phyloP scores from a whole-genome alignment of 2,329 filamentous ascomycete species.

The Ceratocystis destructans region DNA sequence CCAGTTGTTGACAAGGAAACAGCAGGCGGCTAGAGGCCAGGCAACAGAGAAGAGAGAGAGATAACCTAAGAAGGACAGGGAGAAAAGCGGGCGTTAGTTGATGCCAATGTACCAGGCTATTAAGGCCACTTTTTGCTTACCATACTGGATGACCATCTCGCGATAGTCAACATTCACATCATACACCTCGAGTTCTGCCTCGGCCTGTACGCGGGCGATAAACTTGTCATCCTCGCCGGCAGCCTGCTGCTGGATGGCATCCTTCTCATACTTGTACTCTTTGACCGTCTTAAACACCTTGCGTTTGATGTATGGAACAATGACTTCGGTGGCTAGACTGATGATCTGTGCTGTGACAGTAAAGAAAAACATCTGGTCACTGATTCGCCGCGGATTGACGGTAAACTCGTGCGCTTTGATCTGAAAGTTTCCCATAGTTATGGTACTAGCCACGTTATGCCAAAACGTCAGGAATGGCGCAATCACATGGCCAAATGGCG shows the following conservation, averaged over 20 bases:
- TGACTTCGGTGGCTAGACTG: constrained; percentile 68
- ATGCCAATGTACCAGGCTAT: not conserved
- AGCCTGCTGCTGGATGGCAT: constrained; percentile 43
- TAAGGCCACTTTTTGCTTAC: constrained; percentile 27
- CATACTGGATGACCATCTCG: constrained; percentile 81
- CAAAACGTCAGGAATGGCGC: constrained; percentile 80
- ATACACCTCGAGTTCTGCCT: constrained; percentile 71
- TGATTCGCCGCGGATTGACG: constrained; percentile 70
- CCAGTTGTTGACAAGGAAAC: constrained; percentile 93
- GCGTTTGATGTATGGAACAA: constrained; percentile 75
- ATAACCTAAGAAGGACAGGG: constrained; percentile 47
- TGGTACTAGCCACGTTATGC: constrained; percentile 55
- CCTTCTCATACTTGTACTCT: constrained; percentile 43
- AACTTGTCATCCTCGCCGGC: constrained; percentile 64
- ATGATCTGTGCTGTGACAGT: constrained; percentile 89
- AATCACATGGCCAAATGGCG: constrained; percentile 74
- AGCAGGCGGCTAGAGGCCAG: constrained; percentile 84
- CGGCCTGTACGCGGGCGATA: constrained; percentile 63
- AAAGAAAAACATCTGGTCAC: constrained; percentile 88
- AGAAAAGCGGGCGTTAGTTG: not conserved
- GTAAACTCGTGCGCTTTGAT: constrained; percentile 53
- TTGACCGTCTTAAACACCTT: constrained; percentile 66
- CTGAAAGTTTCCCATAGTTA: constrained; percentile 63
- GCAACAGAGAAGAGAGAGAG: constrained; percentile 81
- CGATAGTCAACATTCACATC: constrained; percentile 83